Percentiles rank a stretch among this genome's conserved stretches.
Evolutionary conservation across 441 rosid genomes (phyloP).

Genomic region (Brassica hybrid): DNA sequence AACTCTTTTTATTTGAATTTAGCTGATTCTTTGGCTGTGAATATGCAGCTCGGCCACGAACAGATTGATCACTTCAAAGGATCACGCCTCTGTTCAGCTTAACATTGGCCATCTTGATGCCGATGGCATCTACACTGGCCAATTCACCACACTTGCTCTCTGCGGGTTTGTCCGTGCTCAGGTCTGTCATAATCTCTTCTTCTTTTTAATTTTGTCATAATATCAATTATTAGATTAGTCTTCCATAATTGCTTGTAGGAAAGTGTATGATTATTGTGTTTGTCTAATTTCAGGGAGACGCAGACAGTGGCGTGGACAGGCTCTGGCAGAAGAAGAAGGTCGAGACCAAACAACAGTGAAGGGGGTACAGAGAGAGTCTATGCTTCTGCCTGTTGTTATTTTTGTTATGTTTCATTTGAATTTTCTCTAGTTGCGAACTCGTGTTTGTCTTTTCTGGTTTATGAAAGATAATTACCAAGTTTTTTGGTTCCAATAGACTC

Average conservation of each 20-base stretch:
- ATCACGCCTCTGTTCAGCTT: constrained; percentile 89
- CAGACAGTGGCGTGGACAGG: constrained; percentile 84
- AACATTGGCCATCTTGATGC: constrained; percentile 84
- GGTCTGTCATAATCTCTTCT: constrained; percentile 43
- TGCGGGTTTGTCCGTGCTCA: constrained; percentile 83
- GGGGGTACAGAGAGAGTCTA: background rate
- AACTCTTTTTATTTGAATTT: too few species aligned
- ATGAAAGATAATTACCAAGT: constrained; percentile 10
- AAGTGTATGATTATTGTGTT: background rate
- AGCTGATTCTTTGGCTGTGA: too few species aligned
- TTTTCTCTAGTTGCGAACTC: background rate
- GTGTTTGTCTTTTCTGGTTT: background rate
- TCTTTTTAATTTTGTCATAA: background rate
- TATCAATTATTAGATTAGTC: background rate
- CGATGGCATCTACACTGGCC: constrained; percentile 70
- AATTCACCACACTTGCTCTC: constrained; percentile 76
- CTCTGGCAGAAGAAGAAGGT: constrained; percentile 87
- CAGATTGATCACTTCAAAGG: constrained; percentile 87
- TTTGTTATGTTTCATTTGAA: background rate
- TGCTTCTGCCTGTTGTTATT: background rate
- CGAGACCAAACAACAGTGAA: constrained; percentile 56
- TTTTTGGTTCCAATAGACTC: background rate
- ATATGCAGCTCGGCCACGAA: constrained; percentile 76
- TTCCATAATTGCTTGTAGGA: background rate
- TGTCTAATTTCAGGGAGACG: constrained; percentile 67